Base-by-base conservation (phyloP, 441 rosid species). In the Erodium moschatum region DNA sequence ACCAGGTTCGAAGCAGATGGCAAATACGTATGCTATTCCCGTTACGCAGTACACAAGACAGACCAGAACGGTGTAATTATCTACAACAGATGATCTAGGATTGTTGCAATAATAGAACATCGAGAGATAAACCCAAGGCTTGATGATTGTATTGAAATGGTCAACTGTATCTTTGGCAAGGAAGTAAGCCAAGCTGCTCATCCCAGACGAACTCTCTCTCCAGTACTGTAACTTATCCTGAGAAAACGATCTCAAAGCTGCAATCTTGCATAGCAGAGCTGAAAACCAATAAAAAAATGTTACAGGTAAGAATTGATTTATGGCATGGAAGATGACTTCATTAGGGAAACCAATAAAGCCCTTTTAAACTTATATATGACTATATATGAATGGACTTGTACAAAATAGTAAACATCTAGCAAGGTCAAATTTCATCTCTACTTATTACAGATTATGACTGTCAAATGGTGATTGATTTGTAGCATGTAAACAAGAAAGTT, bases 81-180 rank as follows among this genome's bases (percentile, higher is more conserved):
- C 99, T 0, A 58, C 40, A 0, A 91, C 84, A 35, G 86, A 73
- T 46, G 99, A 91, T 80, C 97, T 84, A 2, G 99, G 97, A 72
- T 87, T 90, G 85, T 88, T 94, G 89, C 86, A 94, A 87, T 86
- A 91, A 86, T 89, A 91, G 83, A 91, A 90, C 99, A 95, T 95
- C 8, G 97, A 91, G 58, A 91, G 83, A 74, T 86, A 90, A 67
- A 91, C 96, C 13, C 90, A 81, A 0, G 97, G 97, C 81, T 94
- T 94, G 84, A 94, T 80, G 35, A 90, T 33, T 67, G 90, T 91
- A 74, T 89, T 94, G 89, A 94, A 90, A 74, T 86, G 95, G 77
- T 94, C 99, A 10, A 90, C 77, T 13, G 97, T 88, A 76, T 94
- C 97, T 75, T 94, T 94, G 2, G 99, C 78, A 7, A 90, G 82